These are phyloP conservation scores for Brasenia schreberi DNA, from an alignment of 164 flowering plant species.

Conservation along the genomic window DNA sequence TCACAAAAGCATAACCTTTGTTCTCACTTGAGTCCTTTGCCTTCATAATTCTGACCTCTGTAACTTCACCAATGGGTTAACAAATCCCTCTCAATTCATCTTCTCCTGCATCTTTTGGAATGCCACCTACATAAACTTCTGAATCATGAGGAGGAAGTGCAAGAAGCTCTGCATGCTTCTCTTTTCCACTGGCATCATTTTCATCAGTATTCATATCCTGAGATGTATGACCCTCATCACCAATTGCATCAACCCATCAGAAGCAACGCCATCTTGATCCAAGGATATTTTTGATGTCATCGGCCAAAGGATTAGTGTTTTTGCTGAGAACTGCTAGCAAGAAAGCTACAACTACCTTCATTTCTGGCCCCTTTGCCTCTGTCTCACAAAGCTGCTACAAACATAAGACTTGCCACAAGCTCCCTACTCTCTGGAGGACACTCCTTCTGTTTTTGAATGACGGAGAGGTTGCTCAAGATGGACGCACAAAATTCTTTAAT, in stretches of 20 bases:
- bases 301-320: constrained; percentile 37
- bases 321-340: constrained; percentile 68
- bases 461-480: constrained; percentile 14
- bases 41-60: constrained; percentile 78
- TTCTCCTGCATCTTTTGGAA: constrained; percentile 52
- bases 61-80: constrained; percentile 63
- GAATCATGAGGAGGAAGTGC: constrained; percentile 92
- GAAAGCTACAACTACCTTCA: constrained; percentile 69
- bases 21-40: constrained; percentile 60
- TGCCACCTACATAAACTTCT: constrained; percentile 77
- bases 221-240: constrained; percentile 6
- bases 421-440: constrained; percentile 79
- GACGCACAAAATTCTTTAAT: constrained; percentile 19
- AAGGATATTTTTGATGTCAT: constrained; percentile 43
- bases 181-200: constrained; percentile 35
- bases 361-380: constrained; percentile 11
- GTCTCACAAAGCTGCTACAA: constrained; percentile 66
- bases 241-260: constrained; percentile 11
- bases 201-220: constrained; percentile 24
- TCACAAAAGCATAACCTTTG: constrained; percentile 85
- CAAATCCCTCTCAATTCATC: constrained; percentile 57
- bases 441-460: constrained; percentile 40
- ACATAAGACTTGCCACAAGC: constrained; percentile 67
- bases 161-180: constrained; percentile 71
- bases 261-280: constrained; percentile 7